Percentiles rank a stretch among this genome's conserved stretches.
These are phyloP conservation scores for Noccaea bulbosa DNA, from an alignment of 345 rosid genomes.

Conservation along the genomic window DNA sequence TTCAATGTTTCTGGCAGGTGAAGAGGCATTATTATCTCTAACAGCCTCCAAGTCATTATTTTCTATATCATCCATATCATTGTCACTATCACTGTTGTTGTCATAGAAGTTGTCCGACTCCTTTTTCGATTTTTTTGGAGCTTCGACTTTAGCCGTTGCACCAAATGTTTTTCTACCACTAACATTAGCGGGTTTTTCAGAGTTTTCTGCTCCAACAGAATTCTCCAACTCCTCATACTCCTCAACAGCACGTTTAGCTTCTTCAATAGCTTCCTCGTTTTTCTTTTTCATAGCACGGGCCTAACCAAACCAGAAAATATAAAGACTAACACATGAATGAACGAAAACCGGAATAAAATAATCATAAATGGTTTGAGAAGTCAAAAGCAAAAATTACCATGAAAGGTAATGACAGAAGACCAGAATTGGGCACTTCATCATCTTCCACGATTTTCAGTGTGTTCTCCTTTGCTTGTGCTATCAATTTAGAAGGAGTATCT, in stretches of 20 bases:
- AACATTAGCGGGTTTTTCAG: conserved; percentile 39
- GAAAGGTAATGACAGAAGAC: conserved; percentile 89
- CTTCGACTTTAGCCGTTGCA: conserved; percentile 51
- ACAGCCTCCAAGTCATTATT: conserved; percentile 39
- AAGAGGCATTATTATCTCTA: conserved; percentile 34
- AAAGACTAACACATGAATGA: conserved; percentile 12
- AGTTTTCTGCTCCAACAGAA: conserved; percentile 49
- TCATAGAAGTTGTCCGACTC: conserved; percentile 54
- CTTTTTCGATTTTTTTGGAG: conserved; percentile 45
- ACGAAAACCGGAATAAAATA: neutral
- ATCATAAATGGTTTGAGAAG: conserved; percentile 9
- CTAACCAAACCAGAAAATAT: conserved; percentile 47
- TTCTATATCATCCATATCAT: conserved; percentile 54
- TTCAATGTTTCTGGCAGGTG: conserved; percentile 49
- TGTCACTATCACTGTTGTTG: conserved; percentile 68
- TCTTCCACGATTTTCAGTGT: conserved; percentile 69
- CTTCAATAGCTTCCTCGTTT: conserved; percentile 71
- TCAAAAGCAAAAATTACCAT: conserved; percentile 60
- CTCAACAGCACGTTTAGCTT: conserved; percentile 75
- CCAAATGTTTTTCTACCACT: conserved; percentile 92
- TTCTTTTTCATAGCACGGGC: conserved; percentile 75
- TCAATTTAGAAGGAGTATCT: conserved; percentile 58
- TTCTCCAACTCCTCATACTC: conserved; percentile 74
- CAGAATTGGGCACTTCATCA: conserved; percentile 66
- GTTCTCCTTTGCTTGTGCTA: conserved; percentile 73